Evolutionary conservation across 1,139 yeast species (phyloP).

Genomic region (Hanseniaspora gamundiae): DNA sequence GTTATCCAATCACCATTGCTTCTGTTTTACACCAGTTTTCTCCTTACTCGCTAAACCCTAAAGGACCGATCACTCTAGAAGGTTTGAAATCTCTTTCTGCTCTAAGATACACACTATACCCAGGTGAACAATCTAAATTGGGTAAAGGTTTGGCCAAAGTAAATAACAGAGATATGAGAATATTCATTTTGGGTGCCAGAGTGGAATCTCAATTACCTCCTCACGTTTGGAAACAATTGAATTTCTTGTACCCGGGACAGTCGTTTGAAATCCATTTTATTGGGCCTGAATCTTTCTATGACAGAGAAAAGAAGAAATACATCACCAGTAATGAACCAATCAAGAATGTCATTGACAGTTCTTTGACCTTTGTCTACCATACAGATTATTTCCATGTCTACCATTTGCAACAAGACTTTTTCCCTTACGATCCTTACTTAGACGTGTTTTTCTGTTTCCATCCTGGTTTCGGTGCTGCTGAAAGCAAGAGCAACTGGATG

Average conservation of each 20-base stretch:
- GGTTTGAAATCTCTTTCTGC: slow-evolving; percentile 91
- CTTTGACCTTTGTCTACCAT: slow-evolving; percentile 66
- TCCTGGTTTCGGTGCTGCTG: slow-evolving; percentile 86
- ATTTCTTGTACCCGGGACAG: slow-evolving; percentile 72
- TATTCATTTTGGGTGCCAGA: slow-evolving; percentile 82
- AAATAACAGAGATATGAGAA: slow-evolving; percentile 76
- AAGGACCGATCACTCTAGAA: slow-evolving; percentile 81
- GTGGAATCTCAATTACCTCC: slow-evolving; percentile 92
- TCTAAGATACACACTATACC: slow-evolving; percentile 76
- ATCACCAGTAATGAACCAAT: slow-evolving; percentile 47
- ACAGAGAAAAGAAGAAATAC: slow-evolving; percentile 46
- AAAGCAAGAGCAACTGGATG: slow-evolving; percentile 82
- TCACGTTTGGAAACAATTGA: slow-evolving; percentile 90
- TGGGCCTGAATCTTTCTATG: slow-evolving; percentile 85
- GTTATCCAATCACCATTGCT: slow-evolving; percentile 86
- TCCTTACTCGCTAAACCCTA: slow-evolving; percentile 70
- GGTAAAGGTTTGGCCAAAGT: slow-evolving; percentile 23
- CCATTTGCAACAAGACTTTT: slow-evolving; percentile 84
- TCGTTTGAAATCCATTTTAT: slow-evolving; percentile 80
- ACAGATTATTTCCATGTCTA: slow-evolving; percentile 84
- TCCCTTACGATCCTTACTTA: slow-evolving; percentile 95
- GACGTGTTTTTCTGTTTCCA: slow-evolving; percentile 90
- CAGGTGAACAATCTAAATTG: slow-evolving; percentile 34
- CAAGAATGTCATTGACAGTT: slow-evolving; percentile 53
- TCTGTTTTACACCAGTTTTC: slow-evolving; percentile 73